Base-by-base conservation (phyloP, 139 green algal species). In the Chlamydomonas incerta region DNA sequence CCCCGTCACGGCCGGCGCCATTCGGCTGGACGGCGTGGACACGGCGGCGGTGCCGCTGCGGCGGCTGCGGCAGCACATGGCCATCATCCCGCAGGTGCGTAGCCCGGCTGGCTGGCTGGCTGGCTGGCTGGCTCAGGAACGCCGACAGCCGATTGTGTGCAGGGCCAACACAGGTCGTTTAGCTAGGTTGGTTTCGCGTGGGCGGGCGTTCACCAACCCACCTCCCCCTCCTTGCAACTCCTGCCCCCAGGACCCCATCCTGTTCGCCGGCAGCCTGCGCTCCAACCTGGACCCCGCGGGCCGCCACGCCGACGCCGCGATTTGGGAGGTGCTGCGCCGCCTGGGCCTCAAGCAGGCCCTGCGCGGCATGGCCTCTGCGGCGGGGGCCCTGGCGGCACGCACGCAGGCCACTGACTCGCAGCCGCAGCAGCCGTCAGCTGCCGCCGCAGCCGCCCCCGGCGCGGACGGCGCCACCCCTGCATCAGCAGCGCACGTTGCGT, bases 231-330 rank as follows among this genome's bases (percentile, higher is more conserved):
- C 57, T 4, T 26, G 11, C 57, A 14, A 14, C 26, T 26, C 57
- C 20, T 18, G 17, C 17, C 14, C 57, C 57, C 57, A 65, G 81
- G 93, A 96, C 89, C 94, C 94, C 0, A 91, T 97, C 75, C 89
- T 98, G 21, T 97, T 98, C 90, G 94, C 84, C 41, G 94, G 96
- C 82, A 96, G 90, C 9, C 74, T 98, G 47, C 89, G 96, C 33
- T 89, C 71, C 69, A 97, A 98, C 86, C 82, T 98, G 52, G 96
- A 98, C 87, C 95, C 96, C 72, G 96, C 91, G 90, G 81, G 87
- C 58, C 17, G 69, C 5, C 90, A 94, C 74, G 60, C 52, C 52
- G 52, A 58, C 52, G 52, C 13, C 52, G 13, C 13, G 13, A 83
- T 98, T 60, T 97, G 94, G 93, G 82, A 89, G 35, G 95, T 91